Evolutionary conservation across 1,139 yeast species (phyloP).

Genomic region (Saccharomyces uvarum): DNA sequence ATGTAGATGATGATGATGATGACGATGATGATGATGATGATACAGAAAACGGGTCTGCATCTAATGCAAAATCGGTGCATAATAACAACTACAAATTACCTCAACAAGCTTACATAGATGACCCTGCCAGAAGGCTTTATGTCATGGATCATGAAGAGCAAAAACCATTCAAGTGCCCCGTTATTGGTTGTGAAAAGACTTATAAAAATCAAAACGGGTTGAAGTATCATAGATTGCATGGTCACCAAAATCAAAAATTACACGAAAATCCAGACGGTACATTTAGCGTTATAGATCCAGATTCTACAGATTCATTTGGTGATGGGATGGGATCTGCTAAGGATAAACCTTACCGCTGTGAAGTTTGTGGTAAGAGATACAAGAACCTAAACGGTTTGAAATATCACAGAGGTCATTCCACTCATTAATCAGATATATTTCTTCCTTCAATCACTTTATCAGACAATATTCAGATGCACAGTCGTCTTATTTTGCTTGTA

Average conservation of each 20-base stretch:
- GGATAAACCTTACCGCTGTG: conserved; percentile 97
- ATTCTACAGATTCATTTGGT: conserved; percentile 64
- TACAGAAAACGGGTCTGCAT: conserved; percentile 27
- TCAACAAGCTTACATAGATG: conserved; percentile 66
- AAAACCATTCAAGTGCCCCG: conserved; percentile 96
- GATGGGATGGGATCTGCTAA: conserved; percentile 92
- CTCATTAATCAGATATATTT: conserved; percentile 47
- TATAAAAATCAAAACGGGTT: conserved; percentile 96
- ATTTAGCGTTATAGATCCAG: conserved; percentile 86
- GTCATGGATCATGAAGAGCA: conserved; percentile 89
- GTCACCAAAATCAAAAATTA: conserved; percentile 91
- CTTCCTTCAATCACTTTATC: neutral
- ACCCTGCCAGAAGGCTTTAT: conserved; percentile 89
- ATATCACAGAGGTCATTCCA: conserved; percentile 95
- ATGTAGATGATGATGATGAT: conserved; percentile 22
- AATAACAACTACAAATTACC: conserved; percentile 6
- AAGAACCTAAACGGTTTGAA: conserved; percentile 93
- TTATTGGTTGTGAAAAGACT: conserved; percentile 94
- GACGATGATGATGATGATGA: conserved; percentile 34
- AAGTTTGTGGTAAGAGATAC: conserved; percentile 94
- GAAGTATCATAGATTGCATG: conserved; percentile 91
- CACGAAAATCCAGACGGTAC: conserved; percentile 92
- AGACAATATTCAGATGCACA: neutral
- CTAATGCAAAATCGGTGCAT: neutral
- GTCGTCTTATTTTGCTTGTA: neutral